Conservation (phyloP, 495 filamentous ascomycete species). For the Patellaria atrata region DNA sequence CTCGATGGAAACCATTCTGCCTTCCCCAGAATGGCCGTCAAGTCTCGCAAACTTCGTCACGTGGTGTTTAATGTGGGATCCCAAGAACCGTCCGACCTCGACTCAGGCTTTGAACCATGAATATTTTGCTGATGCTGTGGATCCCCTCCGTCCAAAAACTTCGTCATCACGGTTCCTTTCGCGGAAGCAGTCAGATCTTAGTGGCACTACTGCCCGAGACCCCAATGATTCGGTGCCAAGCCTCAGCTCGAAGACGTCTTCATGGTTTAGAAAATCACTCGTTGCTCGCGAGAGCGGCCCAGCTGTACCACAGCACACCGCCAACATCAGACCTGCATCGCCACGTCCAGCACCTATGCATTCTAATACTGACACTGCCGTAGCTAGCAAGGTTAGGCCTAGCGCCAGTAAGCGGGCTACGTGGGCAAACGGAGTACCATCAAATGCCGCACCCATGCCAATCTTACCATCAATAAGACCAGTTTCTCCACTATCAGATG, state of each 20-base stretch:
- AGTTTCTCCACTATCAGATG: conserved; percentile 82
- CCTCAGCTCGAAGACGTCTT: conserved; percentile 61
- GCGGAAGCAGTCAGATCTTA: conserved; percentile 74
- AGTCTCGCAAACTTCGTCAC: conserved; percentile 86
- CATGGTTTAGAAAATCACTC: conserved; percentile 91
- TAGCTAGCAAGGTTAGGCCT: conserved; percentile 41
- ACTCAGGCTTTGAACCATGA: conserved; percentile 84
- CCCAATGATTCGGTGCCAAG: conserved; percentile 47
- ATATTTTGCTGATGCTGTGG: conserved; percentile 90
- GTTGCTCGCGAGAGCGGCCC: conserved; percentile 54
- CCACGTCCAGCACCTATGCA: conserved; percentile 46
- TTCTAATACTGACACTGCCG: conserved; percentile 32
- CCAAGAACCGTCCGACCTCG: conserved; percentile 84
- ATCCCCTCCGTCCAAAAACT: conserved; percentile 84
- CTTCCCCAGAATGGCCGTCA: conserved; percentile 78
- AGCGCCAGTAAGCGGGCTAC: conserved; percentile 62
- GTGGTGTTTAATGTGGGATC: conserved; percentile 99
- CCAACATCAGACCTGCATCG: conserved; percentile 20
- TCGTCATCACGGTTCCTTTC: conserved; percentile 70
- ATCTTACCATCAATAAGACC: conserved; percentile 94
- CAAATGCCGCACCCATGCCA: conserved; percentile 87
- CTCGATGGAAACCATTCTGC: conserved; percentile 87
- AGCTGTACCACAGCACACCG: conserved; percentile 33
- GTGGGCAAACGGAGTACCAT: conserved; percentile 58
- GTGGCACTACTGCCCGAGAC: conserved; percentile 46